Evolutionary conservation across 2,329 filamentous ascomycete genomes (phyloP).

Genomic region (Talaromyces sp.): DNA sequence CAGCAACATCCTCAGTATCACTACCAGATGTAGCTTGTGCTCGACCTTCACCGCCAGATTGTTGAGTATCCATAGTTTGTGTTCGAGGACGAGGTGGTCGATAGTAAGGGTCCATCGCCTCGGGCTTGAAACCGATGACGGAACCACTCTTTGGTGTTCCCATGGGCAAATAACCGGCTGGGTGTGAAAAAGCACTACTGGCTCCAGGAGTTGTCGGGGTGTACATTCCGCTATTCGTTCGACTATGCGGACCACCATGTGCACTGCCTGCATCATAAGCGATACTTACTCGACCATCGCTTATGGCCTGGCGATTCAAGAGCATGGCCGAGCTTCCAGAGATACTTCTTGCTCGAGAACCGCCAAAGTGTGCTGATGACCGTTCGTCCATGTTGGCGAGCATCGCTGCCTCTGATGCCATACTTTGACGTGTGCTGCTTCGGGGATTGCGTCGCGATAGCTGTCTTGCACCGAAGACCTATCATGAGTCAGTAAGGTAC

Average conservation of each 20-base stretch:
- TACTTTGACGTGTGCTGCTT: constrained; percentile 65
- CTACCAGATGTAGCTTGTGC: constrained; percentile 46
- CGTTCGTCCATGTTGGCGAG: constrained; percentile 65
- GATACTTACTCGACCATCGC: constrained; percentile 48
- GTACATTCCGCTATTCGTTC: constrained; percentile 57
- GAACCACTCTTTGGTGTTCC: constrained; percentile 42
- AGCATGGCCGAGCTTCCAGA: constrained; percentile 62
- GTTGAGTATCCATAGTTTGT: constrained; percentile 50
- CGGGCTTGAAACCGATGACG: constrained; percentile 37
- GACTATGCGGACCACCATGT: constrained; percentile 47
- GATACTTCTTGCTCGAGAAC: constrained; percentile 54
- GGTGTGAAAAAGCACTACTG: constrained; percentile 70
- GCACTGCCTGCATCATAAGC: constrained; percentile 53
- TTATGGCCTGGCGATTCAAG: constrained; percentile 49
- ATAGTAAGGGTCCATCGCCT: constrained; percentile 75
- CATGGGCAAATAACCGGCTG: constrained; percentile 49
- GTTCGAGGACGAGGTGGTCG: constrained; percentile 72
- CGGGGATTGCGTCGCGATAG: constrained; percentile 68
- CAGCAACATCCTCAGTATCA: constrained; percentile 11
- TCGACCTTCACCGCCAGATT: constrained; percentile 5
- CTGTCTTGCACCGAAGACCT: constrained; percentile 85
- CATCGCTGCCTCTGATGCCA: constrained; percentile 79
- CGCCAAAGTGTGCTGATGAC: constrained; percentile 52
- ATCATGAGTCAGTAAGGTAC: neutral
- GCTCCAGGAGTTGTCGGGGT: constrained; percentile 71